A percentile compares a stretch with the other conserved stretches of the same genome.
Conservation (phyloP, 768 basidiomycete genomes). For the Gelatoporia subvermispora region DNA sequence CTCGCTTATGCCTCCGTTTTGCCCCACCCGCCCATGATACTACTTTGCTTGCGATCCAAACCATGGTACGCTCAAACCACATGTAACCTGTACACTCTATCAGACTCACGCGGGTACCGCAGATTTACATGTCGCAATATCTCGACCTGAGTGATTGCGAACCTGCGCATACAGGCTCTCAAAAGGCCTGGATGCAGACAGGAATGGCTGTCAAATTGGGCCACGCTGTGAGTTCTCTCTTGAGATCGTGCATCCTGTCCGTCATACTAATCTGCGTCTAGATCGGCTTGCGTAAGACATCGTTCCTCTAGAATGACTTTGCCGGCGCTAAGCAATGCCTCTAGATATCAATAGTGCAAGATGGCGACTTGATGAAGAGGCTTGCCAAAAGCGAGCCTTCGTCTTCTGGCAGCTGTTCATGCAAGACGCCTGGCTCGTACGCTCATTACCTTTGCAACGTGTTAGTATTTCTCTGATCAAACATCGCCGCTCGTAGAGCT, state of each 20-base stretch:
- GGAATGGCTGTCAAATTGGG: constrained; percentile 56
- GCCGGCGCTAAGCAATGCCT: background rate
- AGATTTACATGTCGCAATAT: constrained; percentile 43
- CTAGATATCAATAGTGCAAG: constrained; percentile 56
- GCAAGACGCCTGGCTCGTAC: constrained; percentile 58
- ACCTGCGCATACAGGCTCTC: constrained; percentile 34
- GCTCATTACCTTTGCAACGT: background rate
- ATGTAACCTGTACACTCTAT: constrained; percentile 2
- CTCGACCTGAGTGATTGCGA: constrained; percentile 53
- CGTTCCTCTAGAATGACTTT: background rate
- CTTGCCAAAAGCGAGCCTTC: constrained; percentile 42
- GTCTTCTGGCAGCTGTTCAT: constrained; percentile 70
- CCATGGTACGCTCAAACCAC: constrained; percentile 40
- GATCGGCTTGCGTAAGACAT: constrained; percentile 10
- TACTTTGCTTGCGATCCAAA: constrained; percentile 51
- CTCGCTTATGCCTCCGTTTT: constrained; percentile 47
- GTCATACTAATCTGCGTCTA: constrained; percentile 48
- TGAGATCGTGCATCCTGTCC: background rate
- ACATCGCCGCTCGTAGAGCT: constrained; percentile 38
- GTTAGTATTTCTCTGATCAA: background rate
- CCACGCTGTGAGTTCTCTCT: constrained; percentile 44
- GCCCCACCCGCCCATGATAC: constrained; percentile 43
- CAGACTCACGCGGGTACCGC: constrained; percentile 27
- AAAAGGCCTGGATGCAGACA: constrained; percentile 50
- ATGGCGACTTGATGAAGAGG: constrained; percentile 50